Conservation (phyloP, 257 asterid genomes). For the Ajuga chamaepitys region DNA sequence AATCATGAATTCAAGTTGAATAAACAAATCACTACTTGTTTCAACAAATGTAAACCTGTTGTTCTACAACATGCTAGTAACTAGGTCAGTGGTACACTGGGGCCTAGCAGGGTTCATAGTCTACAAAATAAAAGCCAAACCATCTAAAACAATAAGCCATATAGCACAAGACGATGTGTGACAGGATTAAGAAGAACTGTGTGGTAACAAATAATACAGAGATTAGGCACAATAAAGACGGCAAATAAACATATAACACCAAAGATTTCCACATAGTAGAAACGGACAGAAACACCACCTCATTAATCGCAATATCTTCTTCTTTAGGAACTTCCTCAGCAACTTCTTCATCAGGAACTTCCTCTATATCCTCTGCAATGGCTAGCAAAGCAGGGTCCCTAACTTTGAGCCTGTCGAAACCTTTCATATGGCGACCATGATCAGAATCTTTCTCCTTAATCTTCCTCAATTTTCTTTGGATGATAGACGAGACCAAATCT, state of each 20-base stretch:
- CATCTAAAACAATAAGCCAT: too few relatives aligned
- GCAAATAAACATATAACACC: too few relatives aligned
- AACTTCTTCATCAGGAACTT: conserved; percentile 19
- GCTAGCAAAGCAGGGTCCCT: conserved; percentile 36
- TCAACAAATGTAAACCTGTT: neutral
- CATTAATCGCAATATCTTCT: conserved; percentile 33
- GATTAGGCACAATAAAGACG: too few relatives aligned
- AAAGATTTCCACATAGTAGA: neutral
- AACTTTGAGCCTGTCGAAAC: conserved; percentile 59
- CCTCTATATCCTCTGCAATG: conserved; percentile 33
- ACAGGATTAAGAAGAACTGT: neutral
- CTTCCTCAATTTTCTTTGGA: conserved; percentile 84
- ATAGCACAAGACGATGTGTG: neutral
- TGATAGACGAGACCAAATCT: conserved; percentile 72
- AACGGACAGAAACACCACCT: conserved; percentile 34
- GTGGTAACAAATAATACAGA: neutral
- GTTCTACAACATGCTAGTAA: too few relatives aligned
- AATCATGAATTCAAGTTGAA: neutral
- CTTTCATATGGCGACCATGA: conserved; percentile 92
- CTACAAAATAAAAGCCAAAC: too few relatives aligned
- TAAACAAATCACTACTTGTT: neutral
- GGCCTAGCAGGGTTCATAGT: too few relatives aligned
- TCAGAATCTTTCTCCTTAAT: conserved; percentile 95
- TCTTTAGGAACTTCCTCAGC: conserved; percentile 21
- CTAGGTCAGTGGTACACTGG: too few relatives aligned